These are phyloP conservation scores for Aspergillus sp. DNA, from an alignment of 2,329 filamentous ascomycete genomes.

Conservation along the genomic window DNA sequence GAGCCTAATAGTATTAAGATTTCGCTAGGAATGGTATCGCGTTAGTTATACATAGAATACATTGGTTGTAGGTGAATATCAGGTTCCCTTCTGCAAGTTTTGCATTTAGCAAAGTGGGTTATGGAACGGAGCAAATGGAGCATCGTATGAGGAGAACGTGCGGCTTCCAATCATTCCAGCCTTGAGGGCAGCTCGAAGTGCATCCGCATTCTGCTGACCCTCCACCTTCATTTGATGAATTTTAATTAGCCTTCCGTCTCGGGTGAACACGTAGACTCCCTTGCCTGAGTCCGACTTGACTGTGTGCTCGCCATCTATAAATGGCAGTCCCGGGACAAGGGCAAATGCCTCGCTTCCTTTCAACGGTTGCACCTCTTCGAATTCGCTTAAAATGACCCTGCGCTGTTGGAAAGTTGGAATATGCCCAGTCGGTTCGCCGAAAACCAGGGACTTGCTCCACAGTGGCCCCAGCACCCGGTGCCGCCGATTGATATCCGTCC, in stretches of 20 bases:
- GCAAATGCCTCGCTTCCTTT: conserved; percentile 26
- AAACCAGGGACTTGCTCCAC: conserved; percentile 56
- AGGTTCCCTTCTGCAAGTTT: conserved; percentile 2
- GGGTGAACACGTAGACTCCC: conserved; percentile 38
- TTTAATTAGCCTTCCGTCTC: conserved; percentile 35
- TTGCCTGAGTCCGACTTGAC: conserved; percentile 26
- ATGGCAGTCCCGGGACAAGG: conserved; percentile 38
- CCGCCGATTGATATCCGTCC: conserved; percentile 56
- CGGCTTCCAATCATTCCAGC: conserved; percentile 38
- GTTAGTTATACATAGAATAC: conserved; percentile 15
- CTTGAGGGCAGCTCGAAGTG: conserved; percentile 39
- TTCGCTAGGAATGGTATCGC: conserved; percentile 17
- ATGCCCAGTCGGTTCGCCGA: conserved; percentile 18
- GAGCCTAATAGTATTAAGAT: not conserved
- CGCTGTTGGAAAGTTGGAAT: conserved; percentile 26
- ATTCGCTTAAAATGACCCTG: conserved; percentile 38
- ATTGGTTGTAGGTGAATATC: not conserved
- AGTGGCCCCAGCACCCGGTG: conserved; percentile 63
- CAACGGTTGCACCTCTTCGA: conserved; percentile 32
- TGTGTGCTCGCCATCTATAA: conserved; percentile 29
- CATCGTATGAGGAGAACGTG: conserved; percentile 25
- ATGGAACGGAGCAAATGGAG: conserved; percentile 33
- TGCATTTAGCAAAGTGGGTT: conserved; percentile 25
- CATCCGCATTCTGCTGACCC: conserved; percentile 36
- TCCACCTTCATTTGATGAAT: conserved; percentile 43